phyloP scores from a whole-genome alignment of 1,284 basidiomycete genomes.

The Cryptococcus sp. region DNA sequence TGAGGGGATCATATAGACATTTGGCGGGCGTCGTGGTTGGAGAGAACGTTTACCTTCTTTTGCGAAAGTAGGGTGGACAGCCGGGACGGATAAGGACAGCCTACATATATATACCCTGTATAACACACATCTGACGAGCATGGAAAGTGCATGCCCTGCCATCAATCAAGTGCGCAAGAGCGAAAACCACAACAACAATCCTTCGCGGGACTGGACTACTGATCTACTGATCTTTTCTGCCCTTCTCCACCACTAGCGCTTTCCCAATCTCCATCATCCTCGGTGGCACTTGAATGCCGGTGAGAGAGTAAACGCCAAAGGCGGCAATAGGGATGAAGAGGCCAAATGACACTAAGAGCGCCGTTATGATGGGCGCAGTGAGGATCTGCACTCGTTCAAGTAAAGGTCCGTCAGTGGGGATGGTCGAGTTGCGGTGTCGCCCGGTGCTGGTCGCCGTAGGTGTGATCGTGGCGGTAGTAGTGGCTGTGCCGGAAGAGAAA shows the following conservation, averaged over 20 bases:
- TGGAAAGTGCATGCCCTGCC: not conserved
- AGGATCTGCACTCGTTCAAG: slow-evolving; percentile 74
- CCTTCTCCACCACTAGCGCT: slow-evolving; percentile 61
- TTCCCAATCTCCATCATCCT: slow-evolving; percentile 52
- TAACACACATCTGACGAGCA: not conserved
- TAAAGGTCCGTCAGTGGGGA: slow-evolving; percentile 33
- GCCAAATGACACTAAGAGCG: slow-evolving; percentile 68
- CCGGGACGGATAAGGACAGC: not conserved
- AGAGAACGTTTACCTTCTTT: slow-evolving; percentile 85
- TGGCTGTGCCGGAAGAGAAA: slow-evolving; percentile 12
- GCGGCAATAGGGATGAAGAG: slow-evolving; percentile 70
- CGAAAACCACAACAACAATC: slow-evolving; percentile 1
- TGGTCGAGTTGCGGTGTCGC: slow-evolving; percentile 27
- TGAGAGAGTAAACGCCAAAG: slow-evolving; percentile 68
- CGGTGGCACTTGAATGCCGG: slow-evolving; percentile 69
- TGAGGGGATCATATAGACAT: slow-evolving; percentile 91
- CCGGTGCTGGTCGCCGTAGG: slow-evolving; percentile 12
- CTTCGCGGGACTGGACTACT: not conserved
- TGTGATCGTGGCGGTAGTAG: slow-evolving; percentile 8
- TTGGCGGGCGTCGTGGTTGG: slow-evolving; percentile 89
- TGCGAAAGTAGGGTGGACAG: slow-evolving; percentile 66
- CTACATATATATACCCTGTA: slow-evolving; percentile 3
- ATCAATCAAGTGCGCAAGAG: no score
- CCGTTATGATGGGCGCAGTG: slow-evolving; percentile 74
- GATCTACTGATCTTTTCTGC: slow-evolving; percentile 65